Percentiles rank a stretch among this genome's conserved stretches.
phyloP scores from a whole-genome alignment of 2,329 filamentous ascomycete genomes.

The Alternaria arbusti region DNA sequence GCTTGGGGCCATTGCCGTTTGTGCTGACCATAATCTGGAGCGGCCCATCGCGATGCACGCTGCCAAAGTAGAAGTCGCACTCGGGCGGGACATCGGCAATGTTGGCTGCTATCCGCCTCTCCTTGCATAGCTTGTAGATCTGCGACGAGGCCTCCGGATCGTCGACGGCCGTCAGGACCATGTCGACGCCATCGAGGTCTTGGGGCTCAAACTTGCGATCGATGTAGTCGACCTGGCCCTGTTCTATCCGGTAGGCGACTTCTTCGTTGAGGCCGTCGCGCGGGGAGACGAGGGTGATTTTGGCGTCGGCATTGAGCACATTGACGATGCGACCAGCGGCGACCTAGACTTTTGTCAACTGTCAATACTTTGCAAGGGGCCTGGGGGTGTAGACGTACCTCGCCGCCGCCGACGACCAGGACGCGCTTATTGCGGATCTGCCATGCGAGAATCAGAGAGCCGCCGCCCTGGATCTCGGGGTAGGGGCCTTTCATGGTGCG shows the following conservation, averaged over 20 bases:
- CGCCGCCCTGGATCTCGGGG: conserved; percentile 84
- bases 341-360: conserved; percentile 67
- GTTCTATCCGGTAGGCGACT: conserved; percentile 79
- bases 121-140: conserved; percentile 94
- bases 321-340: conserved; percentile 93
- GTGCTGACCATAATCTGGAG: conserved; percentile 99
- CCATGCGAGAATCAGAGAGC: conserved; percentile 94
- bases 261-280: conserved; percentile 82
- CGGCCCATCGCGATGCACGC: conserved; percentile 91
- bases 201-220: conserved; percentile 83
- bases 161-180: conserved; percentile 94
- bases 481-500: conserved; percentile 63
- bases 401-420: conserved; percentile 92
- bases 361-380: conserved; percentile 29
- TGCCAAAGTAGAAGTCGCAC: conserved; percentile 99
- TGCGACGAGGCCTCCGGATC: conserved; percentile 87
- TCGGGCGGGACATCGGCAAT: conserved; percentile 96
- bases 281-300: conserved; percentile 85
- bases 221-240: conserved; percentile 77
- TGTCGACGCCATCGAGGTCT: conserved; percentile 81
- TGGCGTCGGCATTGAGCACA: conserved; percentile 92
- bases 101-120: conserved; percentile 83
- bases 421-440: conserved; percentile 89
- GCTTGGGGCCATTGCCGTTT: conserved; percentile 91
- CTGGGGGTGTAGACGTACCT: conserved; percentile 64